Percentiles rank a stretch among this genome's conserved stretches.
These are phyloP conservation scores for Colletotrichum orchidophilum DNA, from an alignment of 2,329 filamentous ascomycete genomes.

Conservation along the genomic window DNA sequence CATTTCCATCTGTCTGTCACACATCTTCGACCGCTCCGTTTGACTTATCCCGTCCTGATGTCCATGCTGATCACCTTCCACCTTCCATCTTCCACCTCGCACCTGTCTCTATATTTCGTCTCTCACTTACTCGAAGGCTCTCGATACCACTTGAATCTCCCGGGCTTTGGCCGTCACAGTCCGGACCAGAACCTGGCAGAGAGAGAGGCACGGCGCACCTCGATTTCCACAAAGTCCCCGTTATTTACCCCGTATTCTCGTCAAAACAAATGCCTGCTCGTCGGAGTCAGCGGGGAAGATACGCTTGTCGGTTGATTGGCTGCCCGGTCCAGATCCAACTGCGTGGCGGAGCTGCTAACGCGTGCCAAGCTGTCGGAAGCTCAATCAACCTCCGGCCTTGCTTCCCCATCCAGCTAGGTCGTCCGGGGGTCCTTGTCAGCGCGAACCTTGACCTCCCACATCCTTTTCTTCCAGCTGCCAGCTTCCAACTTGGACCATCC, in stretches of 20 bases:
- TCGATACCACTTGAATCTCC: too few relatives aligned
- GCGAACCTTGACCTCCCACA: slow-evolving; percentile 1
- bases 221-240: background rate
- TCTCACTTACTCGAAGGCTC: background rate
- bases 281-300: background rate
- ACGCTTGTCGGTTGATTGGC: slow-evolving; percentile 11
- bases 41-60: too few relatives aligned
- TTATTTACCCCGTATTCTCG: background rate
- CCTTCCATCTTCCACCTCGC: background rate
- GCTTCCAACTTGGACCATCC: background rate
- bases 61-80: background rate
- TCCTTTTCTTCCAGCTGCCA: background rate
- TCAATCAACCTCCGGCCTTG: slow-evolving; percentile 12
- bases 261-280: background rate
- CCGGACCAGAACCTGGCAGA: background rate
- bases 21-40: background rate
- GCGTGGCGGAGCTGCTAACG: slow-evolving; percentile 28
- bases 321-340: background rate
- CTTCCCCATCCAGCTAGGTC: slow-evolving; percentile 14
- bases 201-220: background rate
- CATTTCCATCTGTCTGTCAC: background rate
- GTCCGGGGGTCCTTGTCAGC: slow-evolving; percentile 7
- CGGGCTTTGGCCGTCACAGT: too few relatives aligned
- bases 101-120: background rate
- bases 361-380: slow-evolving; percentile 27